These are phyloP conservation scores for Grosmannia clavigera DNA, from an alignment of 2,329 filamentous ascomycete species.

Conservation along the genomic window DNA sequence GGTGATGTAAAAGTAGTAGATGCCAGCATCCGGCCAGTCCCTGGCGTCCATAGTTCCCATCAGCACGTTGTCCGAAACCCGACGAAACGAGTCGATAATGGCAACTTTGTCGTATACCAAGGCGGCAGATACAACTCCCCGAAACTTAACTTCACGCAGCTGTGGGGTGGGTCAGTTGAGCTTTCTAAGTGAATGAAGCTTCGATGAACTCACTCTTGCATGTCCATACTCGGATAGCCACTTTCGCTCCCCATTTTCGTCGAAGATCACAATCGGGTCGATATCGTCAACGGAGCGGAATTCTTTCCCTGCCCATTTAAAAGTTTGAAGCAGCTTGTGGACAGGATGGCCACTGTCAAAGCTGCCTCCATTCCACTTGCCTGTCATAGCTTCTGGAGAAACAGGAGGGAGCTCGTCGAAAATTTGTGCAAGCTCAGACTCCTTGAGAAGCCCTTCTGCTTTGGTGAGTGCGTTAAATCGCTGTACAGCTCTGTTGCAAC, in stretches of 20 bases:
- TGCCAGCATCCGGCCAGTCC: background rate
- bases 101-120: background rate
- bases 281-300: background rate
- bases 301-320: conserved; percentile 1
- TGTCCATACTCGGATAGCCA: background rate
- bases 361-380: background rate
- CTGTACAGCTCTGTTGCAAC: background rate
- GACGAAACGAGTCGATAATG: background rate
- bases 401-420: background rate
- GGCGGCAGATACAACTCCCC: background rate
- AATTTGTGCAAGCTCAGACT: background rate
- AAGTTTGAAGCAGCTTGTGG: background rate
- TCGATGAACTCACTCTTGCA: background rate
- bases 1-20: conserved; percentile 1
- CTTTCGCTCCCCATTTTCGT: background rate
- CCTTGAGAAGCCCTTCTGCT: background rate
- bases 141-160: background rate
- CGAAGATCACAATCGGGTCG: background rate
- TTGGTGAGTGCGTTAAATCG: background rate
- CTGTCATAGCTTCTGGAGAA: background rate
- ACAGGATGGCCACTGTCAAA: background rate
- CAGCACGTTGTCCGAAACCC: background rate
- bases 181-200: background rate
- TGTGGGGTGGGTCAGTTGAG: background rate
- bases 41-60: conserved; percentile 2